Evolutionary conservation across 805 yeast species (phyloP), one percentile per base, ranked within the genome.

Genomic region (Lipomyces spencermartinsiae): DNA sequence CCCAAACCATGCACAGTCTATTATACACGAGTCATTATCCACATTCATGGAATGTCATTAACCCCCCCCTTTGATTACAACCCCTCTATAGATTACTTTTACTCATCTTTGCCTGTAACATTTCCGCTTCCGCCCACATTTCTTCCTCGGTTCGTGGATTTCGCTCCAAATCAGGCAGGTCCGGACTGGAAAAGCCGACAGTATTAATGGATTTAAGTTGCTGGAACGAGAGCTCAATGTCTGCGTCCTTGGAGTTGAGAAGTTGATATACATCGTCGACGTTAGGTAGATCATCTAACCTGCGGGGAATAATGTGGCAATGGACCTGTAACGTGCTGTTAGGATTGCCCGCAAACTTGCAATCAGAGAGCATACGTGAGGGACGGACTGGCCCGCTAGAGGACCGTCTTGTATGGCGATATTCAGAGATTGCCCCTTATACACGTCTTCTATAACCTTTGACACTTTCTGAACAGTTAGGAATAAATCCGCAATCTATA

Each of bases 391-490:
- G 2, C 99, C 99, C 0, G 98, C 94, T 61, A 92, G 92, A 0
- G 93, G 91, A 0, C 99, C 99, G 77, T 95, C 99, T 77, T 95
- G 99, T 67, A 96, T 92, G 10, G 98, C 94, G 53, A 95, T 84
- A 76, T 96, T 96, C 68, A 93, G 76, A 0, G 97, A 83, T 73
- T 93, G 96, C 1, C 97, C 97, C 46, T 87, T 83, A 77, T 88
- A 95, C 12, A 83, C 80, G 66, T 82, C 75, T 71, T 84, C 88
- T 16, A 95, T 87, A 70, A 93, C 89, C 63, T 80, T 79, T 69
- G 92, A 88, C 0, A 95, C 83, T 59, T 84, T 75, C 72, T 91
- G 97, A 9, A 95, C 80, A 0, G 97, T 87, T 31, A 78, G 78
- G 83, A 93, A 92, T 77, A 89, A 91, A 77, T 95, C 99, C 1